Evolutionary conservation across 345 rosid genomes (phyloP).

Genomic region (Eucalyptus fibrosa): DNA sequence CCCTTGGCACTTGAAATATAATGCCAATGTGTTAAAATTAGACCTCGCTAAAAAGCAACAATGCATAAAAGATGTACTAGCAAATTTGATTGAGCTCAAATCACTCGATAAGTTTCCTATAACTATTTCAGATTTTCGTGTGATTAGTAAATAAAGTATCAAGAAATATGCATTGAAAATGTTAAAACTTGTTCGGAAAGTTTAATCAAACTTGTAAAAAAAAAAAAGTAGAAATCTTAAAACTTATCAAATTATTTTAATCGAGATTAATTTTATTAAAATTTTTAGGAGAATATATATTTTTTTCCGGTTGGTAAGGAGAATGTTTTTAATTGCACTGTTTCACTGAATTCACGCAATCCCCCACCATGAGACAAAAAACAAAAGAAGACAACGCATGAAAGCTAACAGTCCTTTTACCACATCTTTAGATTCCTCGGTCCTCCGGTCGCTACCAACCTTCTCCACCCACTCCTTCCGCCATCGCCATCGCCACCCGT

Average conservation of each 20-base stretch:
- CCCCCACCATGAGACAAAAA: neutral
- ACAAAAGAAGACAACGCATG: neutral
- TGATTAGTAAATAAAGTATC: neutral
- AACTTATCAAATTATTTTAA: rapidly evolving
- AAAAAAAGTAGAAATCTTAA: too few species aligned
- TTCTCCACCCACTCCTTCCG: neutral
- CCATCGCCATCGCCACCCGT: neutral
- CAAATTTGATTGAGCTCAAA: neutral
- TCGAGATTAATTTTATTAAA: neutral
- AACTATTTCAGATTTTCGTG: neutral
- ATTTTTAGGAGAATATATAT: neutral
- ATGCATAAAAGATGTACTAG: neutral
- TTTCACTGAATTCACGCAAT: neutral
- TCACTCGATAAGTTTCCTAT: neutral
- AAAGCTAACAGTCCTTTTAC: too few species aligned
- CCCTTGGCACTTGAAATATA: neutral
- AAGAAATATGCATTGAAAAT: too few species aligned
- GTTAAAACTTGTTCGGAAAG: too few species aligned
- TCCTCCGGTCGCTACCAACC: neutral
- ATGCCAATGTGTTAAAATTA: neutral
- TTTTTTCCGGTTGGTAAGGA: too few species aligned
- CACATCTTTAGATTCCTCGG: neutral
- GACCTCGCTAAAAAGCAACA: neutral
- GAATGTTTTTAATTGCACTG: neutral
- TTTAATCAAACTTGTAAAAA: too few species aligned